Conservation (phyloP, 1,284 basidiomycete genomes). For the Moesziomyces globuligerus region DNA sequence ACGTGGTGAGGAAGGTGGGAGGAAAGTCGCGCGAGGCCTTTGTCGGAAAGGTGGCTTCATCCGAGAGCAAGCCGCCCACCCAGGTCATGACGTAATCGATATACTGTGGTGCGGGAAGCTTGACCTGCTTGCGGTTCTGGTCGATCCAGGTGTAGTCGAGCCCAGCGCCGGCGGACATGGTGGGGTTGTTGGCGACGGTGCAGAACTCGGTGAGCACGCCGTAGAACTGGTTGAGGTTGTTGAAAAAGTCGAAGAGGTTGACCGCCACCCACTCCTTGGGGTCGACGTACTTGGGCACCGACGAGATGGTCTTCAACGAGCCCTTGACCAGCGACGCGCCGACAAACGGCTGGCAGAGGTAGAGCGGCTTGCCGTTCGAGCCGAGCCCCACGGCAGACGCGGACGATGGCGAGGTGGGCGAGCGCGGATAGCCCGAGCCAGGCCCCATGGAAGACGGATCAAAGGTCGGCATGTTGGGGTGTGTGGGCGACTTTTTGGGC, state of each 20-base stretch:
- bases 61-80: conserved; percentile 92
- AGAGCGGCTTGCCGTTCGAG: conserved; percentile 58
- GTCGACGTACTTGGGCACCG: conserved; percentile 82
- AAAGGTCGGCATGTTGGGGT: conserved; percentile 50
- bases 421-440: conserved; percentile 21
- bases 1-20: conserved; percentile 85
- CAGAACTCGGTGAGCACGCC: conserved; percentile 94
- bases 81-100: conserved; percentile 99
- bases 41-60: conserved; percentile 92
- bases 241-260: conserved; percentile 78
- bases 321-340: conserved; percentile 97
- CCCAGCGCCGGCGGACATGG: conserved; percentile 91
- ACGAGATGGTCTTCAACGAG: conserved; percentile 97
- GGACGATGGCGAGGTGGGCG: conserved; percentile 22
- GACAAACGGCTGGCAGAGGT: conserved; percentile 75
- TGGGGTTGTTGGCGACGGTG: conserved; percentile 85
- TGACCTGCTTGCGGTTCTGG: conserved; percentile 86
- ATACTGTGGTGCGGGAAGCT: conserved; percentile 93
- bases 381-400: conserved; percentile 19
- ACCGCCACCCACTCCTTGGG: conserved; percentile 91
- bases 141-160: conserved; percentile 95
- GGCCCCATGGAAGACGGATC: conserved; percentile 25
- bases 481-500: conserved; percentile 57
- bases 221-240: conserved; percentile 96
- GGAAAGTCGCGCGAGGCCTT: conserved; percentile 95